A percentile compares a stretch with the other conserved stretches of the same genome.
These are phyloP conservation scores for Diaporthe sp. DNA, from an alignment of 2,329 filamentous ascomycete species.

Conservation along the genomic window DNA sequence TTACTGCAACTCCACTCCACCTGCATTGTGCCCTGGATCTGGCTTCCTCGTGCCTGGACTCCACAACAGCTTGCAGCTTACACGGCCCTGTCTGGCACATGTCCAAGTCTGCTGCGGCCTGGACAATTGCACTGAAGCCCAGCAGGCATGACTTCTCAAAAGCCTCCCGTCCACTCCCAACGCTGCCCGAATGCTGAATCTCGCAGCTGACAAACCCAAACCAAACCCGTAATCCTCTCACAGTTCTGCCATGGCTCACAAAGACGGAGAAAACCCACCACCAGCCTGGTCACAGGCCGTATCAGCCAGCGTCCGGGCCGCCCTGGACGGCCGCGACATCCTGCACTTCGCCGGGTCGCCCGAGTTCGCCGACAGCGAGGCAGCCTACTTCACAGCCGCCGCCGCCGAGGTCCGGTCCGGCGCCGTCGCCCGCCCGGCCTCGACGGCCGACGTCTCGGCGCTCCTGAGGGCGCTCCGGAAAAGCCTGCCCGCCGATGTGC, in stretches of 20 bases:
- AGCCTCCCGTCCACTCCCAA: neutral
- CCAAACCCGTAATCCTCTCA: neutral
- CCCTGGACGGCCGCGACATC: constrained; percentile 21
- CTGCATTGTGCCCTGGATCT: neutral
- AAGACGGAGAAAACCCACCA: neutral
- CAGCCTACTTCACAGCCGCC: constrained; percentile 24
- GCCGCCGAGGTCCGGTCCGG: constrained; percentile 6
- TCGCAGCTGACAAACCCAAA: neutral
- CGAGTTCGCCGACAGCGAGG: constrained; percentile 7
- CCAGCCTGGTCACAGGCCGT: constrained; percentile 38
- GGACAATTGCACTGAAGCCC: neutral
- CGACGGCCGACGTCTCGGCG: constrained; percentile 25
- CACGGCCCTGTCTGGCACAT: neutral
- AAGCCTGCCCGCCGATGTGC: constrained; percentile 6
- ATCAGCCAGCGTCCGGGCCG: constrained; percentile 11
- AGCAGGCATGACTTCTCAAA: neutral
- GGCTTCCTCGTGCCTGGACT: neutral
- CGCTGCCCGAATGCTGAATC: neutral
- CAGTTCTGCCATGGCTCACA: neutral
- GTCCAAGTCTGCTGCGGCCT: neutral
- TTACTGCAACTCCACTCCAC: neutral
- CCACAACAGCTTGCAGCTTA: neutral
- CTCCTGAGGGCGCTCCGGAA: constrained; percentile 8
- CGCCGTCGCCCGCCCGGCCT: constrained; percentile 17
- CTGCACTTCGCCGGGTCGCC: constrained; percentile 31